Conservation (phyloP, 352 stramenopile species). For the Phytophthora tentaculata region DNA sequence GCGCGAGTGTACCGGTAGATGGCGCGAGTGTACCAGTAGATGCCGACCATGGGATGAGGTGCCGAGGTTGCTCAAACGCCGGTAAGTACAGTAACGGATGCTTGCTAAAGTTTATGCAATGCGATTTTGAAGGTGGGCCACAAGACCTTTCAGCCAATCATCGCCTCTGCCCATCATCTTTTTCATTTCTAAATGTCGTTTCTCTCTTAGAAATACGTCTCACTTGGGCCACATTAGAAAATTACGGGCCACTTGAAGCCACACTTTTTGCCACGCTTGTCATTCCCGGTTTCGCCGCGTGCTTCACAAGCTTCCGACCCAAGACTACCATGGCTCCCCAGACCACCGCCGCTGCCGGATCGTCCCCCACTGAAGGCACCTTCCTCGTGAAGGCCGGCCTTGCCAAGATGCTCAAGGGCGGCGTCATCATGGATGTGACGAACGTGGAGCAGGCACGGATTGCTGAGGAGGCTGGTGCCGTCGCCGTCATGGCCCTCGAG, state of each 20-base stretch:
- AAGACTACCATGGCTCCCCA: constrained; percentile 44
- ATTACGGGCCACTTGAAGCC: constrained; percentile 6
- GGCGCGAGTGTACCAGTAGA: no score
- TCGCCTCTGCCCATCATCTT: neutral
- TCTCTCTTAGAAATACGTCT: neutral
- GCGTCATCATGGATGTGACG: constrained; percentile 97
- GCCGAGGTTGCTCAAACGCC: neutral
- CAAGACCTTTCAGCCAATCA: constrained; percentile 1
- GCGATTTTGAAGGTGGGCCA: neutral
- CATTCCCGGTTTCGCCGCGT: constrained; percentile 26
- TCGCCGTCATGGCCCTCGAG: constrained; percentile 99
- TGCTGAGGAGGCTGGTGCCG: constrained; percentile 96
- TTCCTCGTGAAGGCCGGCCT: constrained; percentile 96
- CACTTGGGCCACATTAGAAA: constrained; percentile 14
- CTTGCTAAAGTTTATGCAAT: neutral
- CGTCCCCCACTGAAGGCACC: constrained; percentile 70
- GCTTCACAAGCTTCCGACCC: constrained; percentile 9
- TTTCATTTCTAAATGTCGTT: neutral
- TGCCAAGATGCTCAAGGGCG: constrained; percentile 98
- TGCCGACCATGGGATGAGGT: no score
- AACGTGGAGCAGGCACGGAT: constrained; percentile 95
- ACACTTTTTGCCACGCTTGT: neutral
- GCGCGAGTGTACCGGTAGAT: no score
- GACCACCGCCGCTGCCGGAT: constrained; percentile 19
- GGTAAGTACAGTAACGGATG: neutral